These are phyloP conservation scores for Trichoderma cornu-damae DNA, from an alignment of 2,329 filamentous ascomycete genomes.

Conservation along the genomic window DNA sequence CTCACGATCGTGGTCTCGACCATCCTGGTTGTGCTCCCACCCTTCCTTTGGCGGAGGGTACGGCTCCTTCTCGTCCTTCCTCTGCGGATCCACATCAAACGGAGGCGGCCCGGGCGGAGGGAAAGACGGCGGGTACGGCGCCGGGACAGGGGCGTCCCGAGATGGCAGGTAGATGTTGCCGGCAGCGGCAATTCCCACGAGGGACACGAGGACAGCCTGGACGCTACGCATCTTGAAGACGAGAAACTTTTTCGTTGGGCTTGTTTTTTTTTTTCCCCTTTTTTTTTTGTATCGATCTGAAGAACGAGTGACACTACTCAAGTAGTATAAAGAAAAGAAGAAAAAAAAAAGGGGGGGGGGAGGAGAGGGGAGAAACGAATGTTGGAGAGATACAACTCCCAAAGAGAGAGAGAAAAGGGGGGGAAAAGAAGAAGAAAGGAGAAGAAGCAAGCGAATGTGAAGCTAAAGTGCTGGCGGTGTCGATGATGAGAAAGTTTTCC, in stretches of 20 bases:
- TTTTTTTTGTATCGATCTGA: neutral
- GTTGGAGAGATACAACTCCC: neutral
- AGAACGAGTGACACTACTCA: neutral
- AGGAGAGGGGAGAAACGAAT: neutral
- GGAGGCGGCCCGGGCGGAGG: no score
- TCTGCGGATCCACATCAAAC: no score
- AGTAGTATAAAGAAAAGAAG: neutral
- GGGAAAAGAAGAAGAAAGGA: neutral
- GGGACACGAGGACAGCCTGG: slow-evolving; percentile 28
- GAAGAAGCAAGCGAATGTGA: slow-evolving; percentile 12
- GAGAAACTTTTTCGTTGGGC: neutral
- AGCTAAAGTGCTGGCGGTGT: neutral
- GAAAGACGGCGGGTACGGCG: neutral
- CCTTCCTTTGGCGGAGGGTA: neutral
- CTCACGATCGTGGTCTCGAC: neutral
- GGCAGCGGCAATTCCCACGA: slow-evolving; percentile 24
- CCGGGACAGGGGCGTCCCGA: neutral
- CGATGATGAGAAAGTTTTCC: neutral
- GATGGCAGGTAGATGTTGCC: slow-evolving; percentile 13
- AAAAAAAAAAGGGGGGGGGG: no score
- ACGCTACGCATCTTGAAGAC: slow-evolving; percentile 17
- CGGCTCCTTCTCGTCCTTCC: neutral
- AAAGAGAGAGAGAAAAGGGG: no score
- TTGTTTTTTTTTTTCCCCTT: neutral
- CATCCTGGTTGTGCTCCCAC: neutral